Evolutionary conservation across 2,329 filamentous ascomycete genomes (phyloP), one percentile per base, ranked within the genome.

Genomic region (Aureobasidium subglaciale): DNA sequence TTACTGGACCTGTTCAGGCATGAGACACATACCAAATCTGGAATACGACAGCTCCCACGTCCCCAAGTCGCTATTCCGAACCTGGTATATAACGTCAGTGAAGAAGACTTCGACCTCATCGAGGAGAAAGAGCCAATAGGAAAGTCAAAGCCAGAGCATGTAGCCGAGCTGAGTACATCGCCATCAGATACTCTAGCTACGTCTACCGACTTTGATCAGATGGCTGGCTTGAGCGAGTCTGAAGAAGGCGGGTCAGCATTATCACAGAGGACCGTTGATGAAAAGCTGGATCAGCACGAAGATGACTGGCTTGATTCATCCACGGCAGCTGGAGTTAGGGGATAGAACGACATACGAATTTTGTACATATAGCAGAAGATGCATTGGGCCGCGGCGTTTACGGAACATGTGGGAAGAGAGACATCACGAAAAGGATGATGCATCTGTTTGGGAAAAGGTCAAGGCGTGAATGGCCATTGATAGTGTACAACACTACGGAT

Each of bases 1-100:
- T 15, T 57, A 10, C 42, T 53, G n/a, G 53, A 58, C 15, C 59
- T 64, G 37, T 61, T 64, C 30, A 43, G 22, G n/a, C 27, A 34
- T 15, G 50, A 54, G 29, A 54, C 43, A 38, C 48, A 32, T 22
- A 11, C 35, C n/a, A 8, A 24, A 15, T 22, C 32, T 38, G 13
- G 10, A 1, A 16, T 41, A 11, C 16, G 18, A n/a, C 34, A 27
- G 13, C 5, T 42, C n/a, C n/a, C n/a, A n/a, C n/a, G n/a, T n/a
- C n/a, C n/a, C n/a, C n/a, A n/a, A n/a, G n/a, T n/a, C n/a, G n/a
- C n/a, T n/a, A n/a, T n/a, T n/a, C n/a, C n/a, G n/a, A 42, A 15
- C 40, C 20, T 27, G 7, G 16, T 38, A 40, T n/a, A 9, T 18
- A 13, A 22, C 7, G 35, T 52, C 13, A 40, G 24, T 3, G 35